These are phyloP conservation scores for Cyclanthera cordifolia DNA, from an alignment of 306 rosid species.

Conservation along the genomic window DNA sequence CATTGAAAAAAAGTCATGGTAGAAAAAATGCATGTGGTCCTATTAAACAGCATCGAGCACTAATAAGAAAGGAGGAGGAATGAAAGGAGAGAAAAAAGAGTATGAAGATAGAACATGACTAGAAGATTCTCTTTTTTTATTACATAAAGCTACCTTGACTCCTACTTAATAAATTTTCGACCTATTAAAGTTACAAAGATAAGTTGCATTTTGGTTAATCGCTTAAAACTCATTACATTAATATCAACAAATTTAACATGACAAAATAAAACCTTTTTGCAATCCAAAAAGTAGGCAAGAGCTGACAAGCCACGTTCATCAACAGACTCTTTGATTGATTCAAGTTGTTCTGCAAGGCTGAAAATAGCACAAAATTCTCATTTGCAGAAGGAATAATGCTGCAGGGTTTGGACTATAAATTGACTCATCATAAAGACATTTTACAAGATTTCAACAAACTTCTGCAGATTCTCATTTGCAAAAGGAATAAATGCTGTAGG, in stretches of 20 bases:
- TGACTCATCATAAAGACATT: conserved; percentile 5
- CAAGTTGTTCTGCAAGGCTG: conserved; percentile 92
- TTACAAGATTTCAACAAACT: neutral
- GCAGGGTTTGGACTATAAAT: neutral
- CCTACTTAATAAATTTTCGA: neutral
- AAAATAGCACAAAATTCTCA: conserved; percentile 25
- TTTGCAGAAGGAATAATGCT: neutral
- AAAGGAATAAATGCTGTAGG: neutral
- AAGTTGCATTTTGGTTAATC: neutral
- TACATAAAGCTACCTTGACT: neutral
- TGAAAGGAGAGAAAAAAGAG: neutral
- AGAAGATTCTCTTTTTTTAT: too few relatives aligned
- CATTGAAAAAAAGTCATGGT: neutral
- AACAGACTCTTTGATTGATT: conserved; percentile 58
- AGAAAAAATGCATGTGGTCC: neutral
- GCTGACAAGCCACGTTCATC: conserved; percentile 49
- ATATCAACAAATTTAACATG: neutral
- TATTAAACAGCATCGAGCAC: neutral
- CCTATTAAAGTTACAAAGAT: neutral
- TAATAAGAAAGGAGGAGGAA: too few relatives aligned
- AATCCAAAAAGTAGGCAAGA: conserved; percentile 55
- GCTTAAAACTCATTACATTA: neutral
- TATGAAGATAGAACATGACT: too few relatives aligned
- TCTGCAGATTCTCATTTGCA: conserved; percentile 11
- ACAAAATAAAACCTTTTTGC: conserved; percentile 50